These are phyloP conservation scores for Cutaneotrichosporon sp. DNA, from an alignment of 1,284 basidiomycete genomes.

Conservation along the genomic window DNA sequence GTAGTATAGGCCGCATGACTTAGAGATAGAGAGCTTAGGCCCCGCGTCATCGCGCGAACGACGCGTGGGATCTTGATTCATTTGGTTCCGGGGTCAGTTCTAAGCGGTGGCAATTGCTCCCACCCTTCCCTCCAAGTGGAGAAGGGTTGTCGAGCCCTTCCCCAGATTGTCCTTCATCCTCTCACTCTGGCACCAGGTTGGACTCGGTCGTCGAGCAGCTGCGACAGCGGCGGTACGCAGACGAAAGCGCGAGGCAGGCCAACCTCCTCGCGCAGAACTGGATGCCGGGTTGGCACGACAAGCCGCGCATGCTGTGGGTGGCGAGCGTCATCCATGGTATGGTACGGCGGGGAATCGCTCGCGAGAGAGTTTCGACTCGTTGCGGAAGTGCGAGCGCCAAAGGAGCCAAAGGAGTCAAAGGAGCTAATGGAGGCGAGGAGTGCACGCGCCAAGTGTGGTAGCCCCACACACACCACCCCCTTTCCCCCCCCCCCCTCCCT, in stretches of 20 bases:
- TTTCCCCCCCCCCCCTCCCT: too few species aligned
- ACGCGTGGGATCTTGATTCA: slow-evolving; percentile 3
- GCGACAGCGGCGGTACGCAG: neutral
- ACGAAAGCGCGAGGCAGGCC: neutral
- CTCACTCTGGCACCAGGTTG: neutral
- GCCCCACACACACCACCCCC: neutral
- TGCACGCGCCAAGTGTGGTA: neutral
- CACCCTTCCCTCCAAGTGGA: neutral
- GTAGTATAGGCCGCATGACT: neutral
- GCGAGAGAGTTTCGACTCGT: neutral
- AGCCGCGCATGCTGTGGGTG: neutral
- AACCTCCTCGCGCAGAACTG: neutral
- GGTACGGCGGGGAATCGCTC: neutral
- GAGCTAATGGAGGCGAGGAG: neutral
- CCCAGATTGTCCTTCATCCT: neutral
- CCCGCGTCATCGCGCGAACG: neutral
- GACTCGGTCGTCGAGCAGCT: neutral
- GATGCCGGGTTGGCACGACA: neutral
- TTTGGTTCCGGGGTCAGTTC: neutral
- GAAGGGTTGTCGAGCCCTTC: neutral
- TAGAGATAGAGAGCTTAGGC: neutral
- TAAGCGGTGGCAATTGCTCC: slow-evolving; percentile 1
- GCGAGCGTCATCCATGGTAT: neutral
- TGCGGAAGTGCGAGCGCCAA: neutral
- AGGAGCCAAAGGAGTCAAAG: neutral